A percentile compares a stretch with the other conserved stretches of the same genome.
Conservation (phyloP, 2,329 filamentous ascomycete species). For the Trichoderma atroviride region DNA sequence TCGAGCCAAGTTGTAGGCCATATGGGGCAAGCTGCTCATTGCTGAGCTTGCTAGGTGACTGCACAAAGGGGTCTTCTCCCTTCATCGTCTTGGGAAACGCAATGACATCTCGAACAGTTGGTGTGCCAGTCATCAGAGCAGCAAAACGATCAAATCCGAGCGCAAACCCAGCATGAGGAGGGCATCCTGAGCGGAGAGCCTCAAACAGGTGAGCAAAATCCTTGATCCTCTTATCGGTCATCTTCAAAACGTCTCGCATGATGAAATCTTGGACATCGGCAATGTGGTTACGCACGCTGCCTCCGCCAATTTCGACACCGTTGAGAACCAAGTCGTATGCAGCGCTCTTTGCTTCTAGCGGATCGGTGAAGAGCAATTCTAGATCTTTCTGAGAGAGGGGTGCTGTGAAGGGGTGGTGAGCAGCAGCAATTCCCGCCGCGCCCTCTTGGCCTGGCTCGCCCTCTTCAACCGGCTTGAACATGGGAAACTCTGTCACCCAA, state of each 20-base stretch:
- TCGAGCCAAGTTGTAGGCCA: conserved; percentile 42
- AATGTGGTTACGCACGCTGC: conserved; percentile 88
- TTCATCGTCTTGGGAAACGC: conserved; percentile 94
- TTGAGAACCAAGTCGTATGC: conserved; percentile 97
- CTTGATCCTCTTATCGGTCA: conserved; percentile 69
- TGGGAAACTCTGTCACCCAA: conserved; percentile 89
- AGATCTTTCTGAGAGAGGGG: conserved; percentile 74
- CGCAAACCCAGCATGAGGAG: conserved; percentile 91
- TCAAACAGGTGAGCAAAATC: conserved; percentile 86
- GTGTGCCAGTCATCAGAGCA: conserved; percentile 73
- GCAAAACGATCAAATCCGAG: conserved; percentile 88
- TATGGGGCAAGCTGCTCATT: conserved; percentile 56
- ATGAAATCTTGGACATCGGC: conserved; percentile 82
- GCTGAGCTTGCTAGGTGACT: conserved; percentile 71
- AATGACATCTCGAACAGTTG: conserved; percentile 88
- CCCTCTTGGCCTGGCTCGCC: conserved; percentile 78
- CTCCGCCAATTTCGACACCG: conserved; percentile 90
- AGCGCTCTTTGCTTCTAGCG: conserved; percentile 74
- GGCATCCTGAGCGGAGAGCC: conserved; percentile 82
- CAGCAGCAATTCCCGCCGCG: conserved; percentile 76
- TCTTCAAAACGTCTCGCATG: conserved; percentile 79
- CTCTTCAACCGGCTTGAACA: conserved; percentile 76
- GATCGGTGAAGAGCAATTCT: conserved; percentile 71
- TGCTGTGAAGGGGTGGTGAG: conserved; percentile 95
- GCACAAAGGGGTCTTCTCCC: conserved; percentile 83